Evolutionary conservation across 2,329 filamentous ascomycete genomes (phyloP).

Genomic region (Dothistroma septosporum): DNA sequence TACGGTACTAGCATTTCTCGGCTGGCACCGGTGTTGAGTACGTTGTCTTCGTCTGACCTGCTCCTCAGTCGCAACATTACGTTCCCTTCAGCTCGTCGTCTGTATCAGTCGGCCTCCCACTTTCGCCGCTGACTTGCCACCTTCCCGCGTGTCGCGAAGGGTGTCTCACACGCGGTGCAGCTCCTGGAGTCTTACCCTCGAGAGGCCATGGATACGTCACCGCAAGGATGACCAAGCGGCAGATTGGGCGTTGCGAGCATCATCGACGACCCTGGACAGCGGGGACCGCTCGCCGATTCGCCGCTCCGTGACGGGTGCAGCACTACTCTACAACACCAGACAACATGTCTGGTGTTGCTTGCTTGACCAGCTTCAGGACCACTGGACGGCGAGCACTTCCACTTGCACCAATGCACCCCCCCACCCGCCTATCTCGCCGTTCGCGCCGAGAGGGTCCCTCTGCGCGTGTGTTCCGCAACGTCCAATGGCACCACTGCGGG

Average conservation of each 20-base stretch:
- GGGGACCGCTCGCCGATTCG: not conserved
- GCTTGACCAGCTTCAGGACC: not conserved
- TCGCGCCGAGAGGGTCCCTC: not conserved
- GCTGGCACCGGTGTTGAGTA: not conserved
- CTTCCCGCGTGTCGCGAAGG: not conserved
- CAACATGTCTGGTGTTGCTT: not conserved
- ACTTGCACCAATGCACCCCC: not conserved
- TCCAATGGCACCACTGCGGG: not conserved
- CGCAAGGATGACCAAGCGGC: slow-evolving; percentile 1
- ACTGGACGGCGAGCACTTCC: not conserved
- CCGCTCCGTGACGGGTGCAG: slow-evolving; percentile 1
- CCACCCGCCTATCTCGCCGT: not conserved
- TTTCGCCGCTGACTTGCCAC: not conserved
- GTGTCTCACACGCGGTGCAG: slow-evolving; percentile 1
- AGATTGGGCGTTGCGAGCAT: slow-evolving; percentile 8
- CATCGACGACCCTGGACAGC: not conserved
- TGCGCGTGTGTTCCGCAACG: not conserved
- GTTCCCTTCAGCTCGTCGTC: not conserved
- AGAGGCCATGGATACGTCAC: slow-evolving; percentile 3
- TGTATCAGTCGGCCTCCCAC: not conserved
- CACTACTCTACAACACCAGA: not conserved
- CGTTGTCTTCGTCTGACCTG: not conserved
- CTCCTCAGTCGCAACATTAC: not conserved
- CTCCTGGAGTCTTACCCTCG: slow-evolving; percentile 3
- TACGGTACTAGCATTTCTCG: not conserved